phyloP scores from a whole-genome alignment of 2,329 filamentous ascomycete species.

The Botrytis galanthina region DNA sequence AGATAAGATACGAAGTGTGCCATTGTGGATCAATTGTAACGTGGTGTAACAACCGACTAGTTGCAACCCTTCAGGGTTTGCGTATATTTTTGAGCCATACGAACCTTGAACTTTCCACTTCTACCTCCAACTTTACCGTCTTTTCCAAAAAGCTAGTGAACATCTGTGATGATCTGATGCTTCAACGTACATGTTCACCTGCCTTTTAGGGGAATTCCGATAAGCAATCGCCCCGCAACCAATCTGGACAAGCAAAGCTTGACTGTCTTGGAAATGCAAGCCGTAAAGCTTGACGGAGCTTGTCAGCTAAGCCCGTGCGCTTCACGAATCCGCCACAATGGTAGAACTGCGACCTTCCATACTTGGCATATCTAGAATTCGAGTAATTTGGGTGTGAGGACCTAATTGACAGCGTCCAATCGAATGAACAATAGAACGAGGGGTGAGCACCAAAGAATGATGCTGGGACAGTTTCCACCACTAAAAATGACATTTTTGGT shows the following conservation, averaged over 20 bases:
- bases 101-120: not conserved
- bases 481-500: not conserved
- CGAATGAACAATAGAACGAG: not conserved
- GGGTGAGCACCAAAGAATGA: not conserved
- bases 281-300: constrained; percentile 5
- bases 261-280: not conserved
- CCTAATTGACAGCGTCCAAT: not conserved
- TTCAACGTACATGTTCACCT: not conserved
- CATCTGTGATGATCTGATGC: not conserved
- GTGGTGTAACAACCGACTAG: not conserved
- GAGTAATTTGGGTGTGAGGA: not conserved
- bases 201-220: not conserved
- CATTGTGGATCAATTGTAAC: not conserved
- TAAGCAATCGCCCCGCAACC: not conserved
- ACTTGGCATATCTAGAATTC: not conserved
- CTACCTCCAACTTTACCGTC: not conserved
- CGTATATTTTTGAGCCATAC: not conserved
- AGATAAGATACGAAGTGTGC: constrained; percentile 9
- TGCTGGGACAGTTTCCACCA: not conserved
- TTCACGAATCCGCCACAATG: not conserved
- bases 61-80: not conserved
- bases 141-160: not conserved
- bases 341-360: not conserved
- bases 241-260: constrained; percentile 14
- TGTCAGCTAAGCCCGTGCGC: not conserved